Conservation (phyloP, 257 asterid species). For the Solanum pimpinellifolium region DNA sequence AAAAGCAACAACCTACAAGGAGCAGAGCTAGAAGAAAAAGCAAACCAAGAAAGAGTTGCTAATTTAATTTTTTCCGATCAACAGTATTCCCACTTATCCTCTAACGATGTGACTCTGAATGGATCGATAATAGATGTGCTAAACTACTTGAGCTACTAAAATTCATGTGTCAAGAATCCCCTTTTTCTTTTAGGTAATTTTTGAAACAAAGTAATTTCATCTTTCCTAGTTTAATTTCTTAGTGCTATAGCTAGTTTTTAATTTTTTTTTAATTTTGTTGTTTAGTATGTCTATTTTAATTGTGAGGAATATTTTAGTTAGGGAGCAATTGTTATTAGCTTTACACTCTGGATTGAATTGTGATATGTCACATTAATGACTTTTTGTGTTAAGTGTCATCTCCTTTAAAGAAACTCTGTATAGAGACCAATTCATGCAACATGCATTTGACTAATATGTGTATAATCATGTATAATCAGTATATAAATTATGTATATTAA, state of each 20-base stretch:
- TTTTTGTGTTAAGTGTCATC: neutral
- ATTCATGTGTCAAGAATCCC: neutral
- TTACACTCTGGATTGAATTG: neutral
- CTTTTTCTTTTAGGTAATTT: neutral
- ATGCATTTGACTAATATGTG: neutral
- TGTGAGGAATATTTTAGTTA: neutral
- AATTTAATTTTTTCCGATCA: neutral
- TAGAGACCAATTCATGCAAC: neutral
- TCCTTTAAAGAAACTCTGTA: neutral
- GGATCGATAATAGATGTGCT: neutral
- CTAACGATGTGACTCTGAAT: neutral
- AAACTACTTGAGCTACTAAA: neutral
- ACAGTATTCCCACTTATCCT: neutral
- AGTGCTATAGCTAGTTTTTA: neutral
- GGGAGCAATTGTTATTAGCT: neutral
- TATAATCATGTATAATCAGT: neutral
- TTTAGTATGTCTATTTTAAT: neutral
- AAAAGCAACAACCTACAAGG: conserved; percentile 11
- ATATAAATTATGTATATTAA: neutral
- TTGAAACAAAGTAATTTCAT: neutral
- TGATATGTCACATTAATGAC: neutral
- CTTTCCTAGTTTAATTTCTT: neutral
- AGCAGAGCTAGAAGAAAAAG: conserved; percentile 64
- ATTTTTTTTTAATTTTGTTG: neutral
- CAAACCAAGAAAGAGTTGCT: conserved; percentile 65